Percentiles rank a stretch among this genome's conserved stretches.
These are phyloP conservation scores for Orbilia oligospora DNA, from an alignment of 2,329 filamentous ascomycete genomes.

Conservation along the genomic window DNA sequence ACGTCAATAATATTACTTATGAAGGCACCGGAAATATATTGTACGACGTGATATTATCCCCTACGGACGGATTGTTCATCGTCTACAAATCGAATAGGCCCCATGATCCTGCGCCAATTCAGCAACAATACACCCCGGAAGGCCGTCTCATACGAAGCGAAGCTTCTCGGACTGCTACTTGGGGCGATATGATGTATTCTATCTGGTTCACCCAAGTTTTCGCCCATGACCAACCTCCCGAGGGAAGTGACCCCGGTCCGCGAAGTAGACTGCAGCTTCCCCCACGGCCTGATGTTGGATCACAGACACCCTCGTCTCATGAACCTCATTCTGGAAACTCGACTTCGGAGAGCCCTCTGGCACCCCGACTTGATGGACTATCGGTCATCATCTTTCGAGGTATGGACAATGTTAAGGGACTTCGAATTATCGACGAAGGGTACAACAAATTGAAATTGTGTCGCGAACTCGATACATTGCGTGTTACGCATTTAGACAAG, in stretches of 20 bases:
- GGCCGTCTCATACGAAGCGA: background rate
- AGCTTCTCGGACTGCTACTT: background rate
- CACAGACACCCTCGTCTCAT: no score
- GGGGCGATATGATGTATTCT: background rate
- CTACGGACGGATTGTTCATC: background rate
- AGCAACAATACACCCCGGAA: background rate
- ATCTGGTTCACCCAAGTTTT: background rate
- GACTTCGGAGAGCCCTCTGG: background rate
- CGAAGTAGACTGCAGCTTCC: no score
- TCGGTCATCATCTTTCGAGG: slow-evolving; percentile 20
- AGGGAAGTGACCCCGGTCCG: background rate
- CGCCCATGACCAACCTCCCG: background rate
- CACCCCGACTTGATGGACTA: background rate
- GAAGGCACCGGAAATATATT: background rate
- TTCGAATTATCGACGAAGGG: slow-evolving; percentile 12
- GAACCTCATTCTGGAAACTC: no score
- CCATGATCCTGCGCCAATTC: background rate
- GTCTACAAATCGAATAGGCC: slow-evolving; percentile 7
- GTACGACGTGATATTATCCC: background rate
- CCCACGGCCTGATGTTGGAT: no score
- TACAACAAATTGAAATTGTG: background rate
- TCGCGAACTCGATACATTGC: background rate
- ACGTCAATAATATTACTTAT: background rate
- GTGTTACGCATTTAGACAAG: no score
- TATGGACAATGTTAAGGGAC: slow-evolving; percentile 8